Base-by-base conservation (phyloP, 129 eudicot genomes). In the Helianthus annuus region DNA sequence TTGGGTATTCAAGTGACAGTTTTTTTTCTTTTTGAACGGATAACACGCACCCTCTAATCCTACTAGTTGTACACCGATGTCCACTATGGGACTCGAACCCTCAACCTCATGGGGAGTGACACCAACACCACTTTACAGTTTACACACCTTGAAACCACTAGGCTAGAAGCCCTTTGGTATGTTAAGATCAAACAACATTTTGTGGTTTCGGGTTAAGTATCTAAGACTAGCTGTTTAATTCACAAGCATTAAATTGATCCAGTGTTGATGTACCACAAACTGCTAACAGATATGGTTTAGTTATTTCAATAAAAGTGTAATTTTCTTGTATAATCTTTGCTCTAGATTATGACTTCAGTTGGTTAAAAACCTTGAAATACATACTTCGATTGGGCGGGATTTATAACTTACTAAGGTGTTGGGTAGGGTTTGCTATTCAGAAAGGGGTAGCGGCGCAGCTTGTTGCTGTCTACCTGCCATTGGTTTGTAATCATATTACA, bases 131-230 rank as follows among this genome's bases (percentile, higher is more conserved):
- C 36, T 32, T 32, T 32, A 32, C 36, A 32, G 3, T 32, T 32
- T 32, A 32, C 36, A 32, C 36, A 32, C 36, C 36, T 32, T 32
- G 4, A 32, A 32, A 32, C 2, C 36, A 32, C 36, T 32, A 1
- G 2, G 2, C 36, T 32, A 32, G 36, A 32, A 32, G 36, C 36
- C 36, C 4, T 32, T 32, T 32, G 27, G 64, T 58, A 58, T 58
- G 64, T 27, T 58, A 27, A 58, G 64, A 60, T 60, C 66, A 60
- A 60, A 60, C 45, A 60, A 5, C 19, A 34, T 60, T 4, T 60
- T 60, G 44, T 60, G 45, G 66, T 32, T 12, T 12, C 14, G 17
- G 10, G 9, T 58, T 27, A 51, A n/a, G 56, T n/a, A 58, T 58
- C 32, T 58, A 15, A 27, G 36, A 56, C 15, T 58, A 58, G 39